Evolutionary conservation across 129 eudicot genomes (phyloP), one percentile per base, ranked within the genome.

Genomic region (Ambrosia artemisiifolia): DNA sequence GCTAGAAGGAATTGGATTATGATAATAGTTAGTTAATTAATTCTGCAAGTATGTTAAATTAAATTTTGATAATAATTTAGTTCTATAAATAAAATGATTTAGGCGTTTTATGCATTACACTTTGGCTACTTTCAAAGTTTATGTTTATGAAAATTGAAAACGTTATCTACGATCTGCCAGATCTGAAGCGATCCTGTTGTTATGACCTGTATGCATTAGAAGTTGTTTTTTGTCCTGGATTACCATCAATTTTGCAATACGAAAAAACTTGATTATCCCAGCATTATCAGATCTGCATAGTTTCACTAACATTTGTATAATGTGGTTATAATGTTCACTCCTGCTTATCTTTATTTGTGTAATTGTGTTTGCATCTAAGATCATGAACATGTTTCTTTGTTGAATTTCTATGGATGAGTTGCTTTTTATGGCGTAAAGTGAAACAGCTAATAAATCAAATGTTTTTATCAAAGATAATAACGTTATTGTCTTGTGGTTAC

Each of bases 151-250:
- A 33, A 71, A 24, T 3, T 17, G 69, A 7, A 46, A 16, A 11
- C 1, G 24, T 47, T 48, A 47, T 28, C 38, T 14, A 30, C 62
- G 40, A 67, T 57, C 33, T 46, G 63, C n/a, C 2, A 30, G 63
- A 49, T 76, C 69, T 46, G 62, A 67, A 9, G 40, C 74, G 74
- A 67, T 44, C 33, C 17, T 67, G 24, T 38, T 66, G 74, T 56
- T 18, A 55, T 66, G 48, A 17, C 20, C 28, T 16, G 11, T 55
- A 54, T 28, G 67, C 44, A 19, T 40, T n/a, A 67, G 43, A 16
- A 32, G 6, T 16, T 4, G 48, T 18, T 62, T 17, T 3, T 1
- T 62, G 14, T 62, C 59, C 46, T 14, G 60, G 34, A 72, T 72
- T 46, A 61, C 60, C 1, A n/a, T 44, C 40, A 18, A 11, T 16